These are phyloP conservation scores for Arachnomyces sp. DNA, from an alignment of 2,329 filamentous ascomycete genomes.

Conservation along the genomic window DNA sequence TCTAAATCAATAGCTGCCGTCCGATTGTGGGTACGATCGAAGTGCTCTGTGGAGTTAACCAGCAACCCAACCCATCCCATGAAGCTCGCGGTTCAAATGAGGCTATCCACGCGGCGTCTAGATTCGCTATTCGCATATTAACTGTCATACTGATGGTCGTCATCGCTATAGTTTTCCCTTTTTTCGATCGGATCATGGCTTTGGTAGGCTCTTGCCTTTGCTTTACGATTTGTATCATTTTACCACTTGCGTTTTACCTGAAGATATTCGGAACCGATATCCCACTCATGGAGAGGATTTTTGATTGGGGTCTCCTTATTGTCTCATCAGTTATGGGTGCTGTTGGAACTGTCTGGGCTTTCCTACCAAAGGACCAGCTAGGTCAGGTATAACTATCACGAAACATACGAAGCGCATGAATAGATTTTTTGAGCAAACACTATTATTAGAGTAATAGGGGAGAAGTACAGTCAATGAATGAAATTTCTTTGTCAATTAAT, in stretches of 20 bases:
- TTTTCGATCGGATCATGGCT: slow-evolving; percentile 85
- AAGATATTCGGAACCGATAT: slow-evolving; percentile 79
- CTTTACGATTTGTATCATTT: slow-evolving; percentile 87
- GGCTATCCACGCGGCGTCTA: slow-evolving; percentile 51
- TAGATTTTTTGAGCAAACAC: too few species aligned
- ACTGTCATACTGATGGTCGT: slow-evolving; percentile 65
- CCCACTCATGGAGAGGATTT: slow-evolving; percentile 51
- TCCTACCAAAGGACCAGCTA: slow-evolving; percentile 59
- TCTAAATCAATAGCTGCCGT: slow-evolving; percentile 49
- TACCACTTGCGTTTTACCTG: slow-evolving; percentile 82
- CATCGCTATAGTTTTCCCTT: slow-evolving; percentile 66
- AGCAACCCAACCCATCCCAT: slow-evolving; percentile 31
- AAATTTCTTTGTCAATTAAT: slow-evolving; percentile 16
- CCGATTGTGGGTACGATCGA: slow-evolving; percentile 83
- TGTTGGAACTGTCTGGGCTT: slow-evolving; percentile 79
- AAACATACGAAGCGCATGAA: too few species aligned
- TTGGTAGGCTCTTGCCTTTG: slow-evolving; percentile 84
- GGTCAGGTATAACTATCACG: not conserved
- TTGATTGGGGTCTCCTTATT: slow-evolving; percentile 63
- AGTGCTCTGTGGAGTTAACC: slow-evolving; percentile 67
- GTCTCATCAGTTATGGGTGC: slow-evolving; percentile 63
- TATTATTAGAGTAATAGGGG: too few species aligned
- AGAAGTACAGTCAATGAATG: slow-evolving; percentile 1
- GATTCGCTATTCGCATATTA: slow-evolving; percentile 55
- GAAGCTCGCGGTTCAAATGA: slow-evolving; percentile 24